phyloP scores from a whole-genome alignment of 2,329 filamentous ascomycete species.

The Pseudopyrenochaeta lycopersici region DNA sequence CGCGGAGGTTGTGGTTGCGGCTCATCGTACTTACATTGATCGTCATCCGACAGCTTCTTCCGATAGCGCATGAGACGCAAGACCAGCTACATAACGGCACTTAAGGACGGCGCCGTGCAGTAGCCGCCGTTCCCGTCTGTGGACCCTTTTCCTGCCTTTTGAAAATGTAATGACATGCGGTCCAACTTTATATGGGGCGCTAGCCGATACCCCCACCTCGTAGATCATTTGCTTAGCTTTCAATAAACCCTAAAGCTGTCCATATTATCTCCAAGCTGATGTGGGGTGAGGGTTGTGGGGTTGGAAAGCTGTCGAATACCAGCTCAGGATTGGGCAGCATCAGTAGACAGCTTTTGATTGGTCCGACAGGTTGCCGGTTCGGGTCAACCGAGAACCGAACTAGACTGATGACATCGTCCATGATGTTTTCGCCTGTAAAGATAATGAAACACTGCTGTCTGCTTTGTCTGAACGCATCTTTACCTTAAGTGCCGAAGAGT shows the following conservation, averaged over 20 bases:
- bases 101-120: conserved; percentile 10
- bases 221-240: background rate
- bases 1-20: conserved; percentile 2
- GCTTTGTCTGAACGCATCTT: background rate
- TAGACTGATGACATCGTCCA: background rate
- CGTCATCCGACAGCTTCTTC: conserved; percentile 18
- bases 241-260: background rate
- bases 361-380: background rate
- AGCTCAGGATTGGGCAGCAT: background rate
- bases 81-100: background rate
- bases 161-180: background rate
- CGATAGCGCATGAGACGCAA: conserved; percentile 21
- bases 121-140: conserved; percentile 6
- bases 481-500: background rate
- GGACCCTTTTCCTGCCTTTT: conserved; percentile 1
- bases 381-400: background rate
- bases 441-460: background rate
- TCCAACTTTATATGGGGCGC: conserved; percentile 5
- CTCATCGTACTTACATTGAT: conserved; percentile 13
- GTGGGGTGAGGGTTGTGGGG: conserved; percentile 6
- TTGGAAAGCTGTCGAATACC: background rate
- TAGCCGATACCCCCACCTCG: conserved; percentile 18
- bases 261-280: background rate
- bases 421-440: background rate
- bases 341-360: background rate